These are phyloP conservation scores for Lipomyces sp. DNA, from an alignment of 805 yeast genomes.

Conservation along the genomic window DNA sequence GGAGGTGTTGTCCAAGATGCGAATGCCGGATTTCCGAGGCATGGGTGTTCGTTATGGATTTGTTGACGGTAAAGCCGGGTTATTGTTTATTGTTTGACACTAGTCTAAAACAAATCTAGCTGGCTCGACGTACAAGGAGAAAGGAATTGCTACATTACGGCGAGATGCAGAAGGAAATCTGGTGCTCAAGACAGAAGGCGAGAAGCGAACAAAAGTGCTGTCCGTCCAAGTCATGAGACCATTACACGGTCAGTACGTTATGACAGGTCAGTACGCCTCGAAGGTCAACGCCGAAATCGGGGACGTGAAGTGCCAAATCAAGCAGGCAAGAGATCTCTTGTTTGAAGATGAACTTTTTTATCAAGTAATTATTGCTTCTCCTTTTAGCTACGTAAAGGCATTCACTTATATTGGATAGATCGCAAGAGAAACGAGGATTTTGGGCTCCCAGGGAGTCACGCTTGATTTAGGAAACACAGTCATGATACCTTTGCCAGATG, in stretches of 20 bases:
- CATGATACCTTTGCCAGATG: conserved; percentile 63
- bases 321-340: conserved; percentile 69
- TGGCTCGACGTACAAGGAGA: conserved; percentile 75
- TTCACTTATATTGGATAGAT: conserved; percentile 42
- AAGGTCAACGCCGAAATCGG: conserved; percentile 7
- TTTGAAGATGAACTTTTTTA: conserved; percentile 90
- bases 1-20: conserved; percentile 71
- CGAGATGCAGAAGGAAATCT: conserved; percentile 56
- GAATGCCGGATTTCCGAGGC: conserved; percentile 59
- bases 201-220: conserved; percentile 54
- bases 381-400: background rate
- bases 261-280: conserved; percentile 9
- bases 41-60: conserved; percentile 88
- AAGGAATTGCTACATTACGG: conserved; percentile 74
- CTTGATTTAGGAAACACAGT: conserved; percentile 64
- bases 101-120: conserved; percentile 45
- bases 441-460: conserved; percentile 72
- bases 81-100: background rate
- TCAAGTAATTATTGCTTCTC: conserved; percentile 46
- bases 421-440: conserved; percentile 70
- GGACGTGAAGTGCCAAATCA: conserved; percentile 58
- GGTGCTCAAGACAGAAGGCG: conserved; percentile 48
- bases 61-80: conserved; percentile 56
- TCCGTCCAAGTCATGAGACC: conserved; percentile 59
- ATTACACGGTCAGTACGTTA: conserved; percentile 9